Conservation (phyloP, 1,284 basidiomycete species). For the Schizopora paradoxa region DNA sequence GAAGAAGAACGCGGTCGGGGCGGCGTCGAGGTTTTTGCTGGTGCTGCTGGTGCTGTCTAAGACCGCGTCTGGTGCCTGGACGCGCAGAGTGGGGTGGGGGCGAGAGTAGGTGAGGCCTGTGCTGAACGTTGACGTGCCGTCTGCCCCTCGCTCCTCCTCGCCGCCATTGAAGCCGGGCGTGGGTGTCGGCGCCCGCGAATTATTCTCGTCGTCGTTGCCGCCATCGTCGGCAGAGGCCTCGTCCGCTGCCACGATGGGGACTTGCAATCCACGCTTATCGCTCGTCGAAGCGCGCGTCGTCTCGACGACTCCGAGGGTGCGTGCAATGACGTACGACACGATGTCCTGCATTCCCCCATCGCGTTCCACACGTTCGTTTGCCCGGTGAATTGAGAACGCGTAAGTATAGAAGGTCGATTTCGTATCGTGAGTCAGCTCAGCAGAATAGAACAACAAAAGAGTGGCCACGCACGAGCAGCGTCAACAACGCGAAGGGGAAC, state of each 20-base stretch:
- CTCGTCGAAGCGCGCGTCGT: slow-evolving; percentile 63
- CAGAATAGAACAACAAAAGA: not conserved
- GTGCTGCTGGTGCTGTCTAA: not conserved
- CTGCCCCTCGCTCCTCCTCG: not conserved
- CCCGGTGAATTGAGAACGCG: too few relatives aligned
- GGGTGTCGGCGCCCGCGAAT: not conserved
- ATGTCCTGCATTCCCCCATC: slow-evolving; percentile 67
- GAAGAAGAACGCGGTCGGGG: slow-evolving; percentile 35
- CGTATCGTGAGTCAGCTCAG: too few relatives aligned
- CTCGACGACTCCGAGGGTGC: slow-evolving; percentile 72
- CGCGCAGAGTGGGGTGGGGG: not conserved
- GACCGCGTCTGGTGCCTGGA: slow-evolving; percentile 4
- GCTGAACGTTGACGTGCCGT: not conserved
- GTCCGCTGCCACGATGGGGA: slow-evolving; percentile 24
- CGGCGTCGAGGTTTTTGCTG: slow-evolving; percentile 1
- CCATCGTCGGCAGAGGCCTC: not conserved
- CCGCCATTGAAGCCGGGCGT: not conserved
- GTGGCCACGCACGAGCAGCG: slow-evolving; percentile 48
- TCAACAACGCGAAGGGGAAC: slow-evolving; percentile 60
- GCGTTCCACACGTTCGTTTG: too few relatives aligned
- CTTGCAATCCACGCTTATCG: slow-evolving; percentile 37
- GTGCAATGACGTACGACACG: slow-evolving; percentile 75
- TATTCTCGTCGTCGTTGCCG: not conserved
- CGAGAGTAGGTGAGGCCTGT: not conserved
- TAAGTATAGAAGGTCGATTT: too few relatives aligned